Conservation (phyloP, 345 rosid species). For the Citrus australasica region DNA sequence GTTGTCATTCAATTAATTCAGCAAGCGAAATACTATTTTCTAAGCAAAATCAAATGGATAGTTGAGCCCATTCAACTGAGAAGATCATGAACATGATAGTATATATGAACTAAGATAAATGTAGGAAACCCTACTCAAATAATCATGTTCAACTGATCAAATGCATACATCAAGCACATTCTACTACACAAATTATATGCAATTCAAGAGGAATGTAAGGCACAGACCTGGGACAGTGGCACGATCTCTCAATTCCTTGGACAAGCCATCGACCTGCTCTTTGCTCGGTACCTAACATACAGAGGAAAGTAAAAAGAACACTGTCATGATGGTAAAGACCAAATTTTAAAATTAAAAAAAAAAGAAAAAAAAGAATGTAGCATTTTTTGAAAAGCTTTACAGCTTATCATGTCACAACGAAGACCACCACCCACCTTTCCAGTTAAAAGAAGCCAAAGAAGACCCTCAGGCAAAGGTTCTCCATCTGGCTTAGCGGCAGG, state of each 20-base stretch:
- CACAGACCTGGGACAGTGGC: constrained; percentile 85
- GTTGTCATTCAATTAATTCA: background rate
- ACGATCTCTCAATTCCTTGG: constrained; percentile 75
- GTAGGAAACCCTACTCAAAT: background rate
- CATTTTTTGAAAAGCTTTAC: background rate
- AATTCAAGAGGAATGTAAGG: constrained; percentile 1
- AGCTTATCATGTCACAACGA: constrained; percentile 8
- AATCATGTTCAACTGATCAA: background rate
- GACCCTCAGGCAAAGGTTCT: constrained; percentile 97
- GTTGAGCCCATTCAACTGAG: background rate
- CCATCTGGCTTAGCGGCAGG: constrained; percentile 88
- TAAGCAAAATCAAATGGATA: background rate
- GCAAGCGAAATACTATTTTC: background rate
- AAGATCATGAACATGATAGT: background rate
- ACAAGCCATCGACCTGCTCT: constrained; percentile 81
- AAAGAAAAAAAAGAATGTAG: background rate
- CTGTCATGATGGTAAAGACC: background rate
- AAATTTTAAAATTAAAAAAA: background rate
- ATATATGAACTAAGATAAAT: background rate
- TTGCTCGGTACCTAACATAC: constrained; percentile 63
- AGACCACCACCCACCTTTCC: constrained; percentile 65
- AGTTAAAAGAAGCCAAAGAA: constrained; percentile 96
- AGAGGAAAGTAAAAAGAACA: background rate
- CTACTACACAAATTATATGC: background rate
- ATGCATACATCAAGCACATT: background rate